These are phyloP conservation scores for Salpingoeca rosetta DNA, from an alignment of 78 protist species.

Conservation along the genomic window DNA sequence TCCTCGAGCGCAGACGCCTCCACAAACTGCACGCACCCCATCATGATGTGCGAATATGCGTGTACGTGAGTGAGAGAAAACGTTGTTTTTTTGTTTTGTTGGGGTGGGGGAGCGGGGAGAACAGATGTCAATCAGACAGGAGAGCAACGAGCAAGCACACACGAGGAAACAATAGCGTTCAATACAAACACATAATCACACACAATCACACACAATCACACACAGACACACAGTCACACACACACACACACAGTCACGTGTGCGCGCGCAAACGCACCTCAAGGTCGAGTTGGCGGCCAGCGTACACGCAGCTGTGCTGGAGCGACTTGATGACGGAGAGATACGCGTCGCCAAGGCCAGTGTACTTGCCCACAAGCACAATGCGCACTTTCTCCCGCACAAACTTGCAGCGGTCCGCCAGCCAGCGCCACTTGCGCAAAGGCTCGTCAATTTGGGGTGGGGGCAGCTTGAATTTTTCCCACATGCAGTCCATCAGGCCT, in stretches of 20 bases:
- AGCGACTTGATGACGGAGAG: conserved; percentile 71
- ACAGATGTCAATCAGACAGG: background rate
- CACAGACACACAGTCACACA: background rate
- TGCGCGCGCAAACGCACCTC: background rate
- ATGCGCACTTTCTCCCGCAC: conserved; percentile 23
- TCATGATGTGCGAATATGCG: no score
- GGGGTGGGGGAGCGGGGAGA: background rate
- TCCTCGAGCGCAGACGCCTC: conserved; percentile 30
- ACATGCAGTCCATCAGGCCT: background rate
- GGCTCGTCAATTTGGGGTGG: background rate
- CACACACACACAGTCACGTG: background rate
- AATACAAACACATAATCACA: conserved; percentile 2
- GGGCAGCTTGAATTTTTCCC: background rate
- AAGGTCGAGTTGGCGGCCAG: conserved; percentile 47
- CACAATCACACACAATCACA: no score
- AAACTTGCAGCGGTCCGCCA: conserved; percentile 19
- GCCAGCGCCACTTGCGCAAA: background rate
- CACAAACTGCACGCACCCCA: conserved; percentile 24
- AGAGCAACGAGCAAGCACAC: background rate
- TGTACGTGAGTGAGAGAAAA: no score
- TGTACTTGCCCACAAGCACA: conserved; percentile 90
- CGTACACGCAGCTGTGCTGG: conserved; percentile 62
- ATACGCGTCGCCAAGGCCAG: conserved; percentile 77
- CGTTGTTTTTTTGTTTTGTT: no score
- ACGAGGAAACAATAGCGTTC: background rate